phyloP scores from a whole-genome alignment of 192 early-diverging fungal genomes.

The Globomyces pollinis-pini region DNA sequence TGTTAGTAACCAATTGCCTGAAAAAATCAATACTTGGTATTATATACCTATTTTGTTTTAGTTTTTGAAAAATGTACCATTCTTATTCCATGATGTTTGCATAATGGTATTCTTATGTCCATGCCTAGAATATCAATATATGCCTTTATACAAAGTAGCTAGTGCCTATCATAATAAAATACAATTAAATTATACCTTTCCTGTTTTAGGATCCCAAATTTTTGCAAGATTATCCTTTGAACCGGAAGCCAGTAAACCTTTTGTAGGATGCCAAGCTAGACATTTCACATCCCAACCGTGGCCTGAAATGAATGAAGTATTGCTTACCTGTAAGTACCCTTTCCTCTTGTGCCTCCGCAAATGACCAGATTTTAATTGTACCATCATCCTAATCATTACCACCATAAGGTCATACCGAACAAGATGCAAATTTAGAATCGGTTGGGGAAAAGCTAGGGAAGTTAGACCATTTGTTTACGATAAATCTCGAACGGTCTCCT shows the following conservation, averaged over 20 bases:
- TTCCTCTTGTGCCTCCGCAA: constrained; percentile 78
- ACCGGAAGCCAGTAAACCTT: constrained; percentile 87
- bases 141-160: constrained; percentile 77
- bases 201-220: constrained; percentile 93
- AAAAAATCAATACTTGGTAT: too few species aligned
- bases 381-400: constrained; percentile 86
- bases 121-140: too few species aligned
- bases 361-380: constrained; percentile 94
- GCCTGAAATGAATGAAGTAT: constrained; percentile 36
- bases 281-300: constrained; percentile 98
- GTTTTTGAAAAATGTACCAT: too few species aligned
- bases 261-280: constrained; percentile 94
- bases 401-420: constrained; percentile 42
- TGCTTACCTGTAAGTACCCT: constrained; percentile 55
- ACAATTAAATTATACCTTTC: too few species aligned
- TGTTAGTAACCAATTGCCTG: constrained; percentile 91
- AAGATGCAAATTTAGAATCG: constrained; percentile 88
- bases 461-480: too few species aligned
- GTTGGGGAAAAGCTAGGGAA: constrained; percentile 91
- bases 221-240: constrained; percentile 94
- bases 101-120: constrained; percentile 91
- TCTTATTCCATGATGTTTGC: constrained; percentile 89
- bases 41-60: too few species aligned
- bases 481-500: constrained; percentile 81
- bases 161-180: too few species aligned